phyloP scores from a whole-genome alignment of 169 alveolate species.

The Miamiensis avidus region DNA sequence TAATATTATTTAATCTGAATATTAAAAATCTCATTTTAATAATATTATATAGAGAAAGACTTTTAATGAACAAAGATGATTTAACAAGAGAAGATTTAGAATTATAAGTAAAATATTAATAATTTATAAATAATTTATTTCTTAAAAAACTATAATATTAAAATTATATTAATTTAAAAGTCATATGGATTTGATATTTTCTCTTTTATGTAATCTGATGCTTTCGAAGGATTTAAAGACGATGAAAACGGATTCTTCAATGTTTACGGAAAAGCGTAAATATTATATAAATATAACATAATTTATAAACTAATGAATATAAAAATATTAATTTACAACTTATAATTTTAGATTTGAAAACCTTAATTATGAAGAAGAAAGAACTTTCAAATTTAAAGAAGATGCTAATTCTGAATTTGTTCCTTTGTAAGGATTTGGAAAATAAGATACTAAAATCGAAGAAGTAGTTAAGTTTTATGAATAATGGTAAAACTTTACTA shows the following conservation, averaged over 20 bases:
- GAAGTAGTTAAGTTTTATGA: conserved; percentile 49
- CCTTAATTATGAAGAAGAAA: conserved; percentile 55
- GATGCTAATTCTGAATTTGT: conserved; percentile 32
- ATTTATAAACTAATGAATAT: no score
- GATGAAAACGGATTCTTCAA: conserved; percentile 41
- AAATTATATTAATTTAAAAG: no score
- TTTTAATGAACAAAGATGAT: conserved; percentile 45
- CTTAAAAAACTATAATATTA: no score
- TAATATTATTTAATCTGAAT: neutral
- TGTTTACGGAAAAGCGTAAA: conserved; percentile 43
- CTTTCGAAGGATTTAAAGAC: conserved; percentile 44
- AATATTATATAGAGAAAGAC: conserved; percentile 14
- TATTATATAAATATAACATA: no score
- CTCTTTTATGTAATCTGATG: conserved; percentile 22
- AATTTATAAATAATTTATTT: no score
- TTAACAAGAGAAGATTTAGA: conserved; percentile 6
- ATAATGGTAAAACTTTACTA: conserved; percentile 46
- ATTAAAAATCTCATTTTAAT: no score
- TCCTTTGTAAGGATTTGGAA: conserved; percentile 44
- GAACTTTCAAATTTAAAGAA: conserved; percentile 38
- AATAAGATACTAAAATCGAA: conserved; percentile 26
- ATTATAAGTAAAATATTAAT: no score
- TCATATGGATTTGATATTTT: conserved; percentile 38
- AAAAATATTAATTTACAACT: no score
- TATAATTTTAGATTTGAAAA: no score